These are phyloP conservation scores for Onygenales sp. DNA, from an alignment of 2,329 filamentous ascomycete genomes.

Conservation along the genomic window DNA sequence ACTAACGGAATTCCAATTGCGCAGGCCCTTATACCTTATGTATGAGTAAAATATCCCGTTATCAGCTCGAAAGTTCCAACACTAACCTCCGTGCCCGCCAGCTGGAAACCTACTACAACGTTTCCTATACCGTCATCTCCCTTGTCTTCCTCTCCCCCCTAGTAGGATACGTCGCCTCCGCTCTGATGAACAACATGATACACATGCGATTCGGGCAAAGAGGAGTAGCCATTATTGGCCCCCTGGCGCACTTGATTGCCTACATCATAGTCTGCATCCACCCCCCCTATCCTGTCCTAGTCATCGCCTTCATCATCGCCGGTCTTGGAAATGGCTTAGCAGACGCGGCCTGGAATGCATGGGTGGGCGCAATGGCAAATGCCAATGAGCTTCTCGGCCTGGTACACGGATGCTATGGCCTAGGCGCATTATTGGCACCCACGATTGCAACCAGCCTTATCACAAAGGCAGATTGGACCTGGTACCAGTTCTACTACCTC, in stretches of 20 bases:
- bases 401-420: conserved; percentile 59
- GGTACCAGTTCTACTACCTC: conserved; percentile 67
- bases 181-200: conserved; percentile 34
- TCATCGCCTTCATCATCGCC: conserved; percentile 54
- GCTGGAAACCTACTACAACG: conserved; percentile 36
- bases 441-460: conserved; percentile 64
- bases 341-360: conserved; percentile 46
- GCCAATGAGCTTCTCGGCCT: conserved; percentile 64
- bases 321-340: conserved; percentile 61
- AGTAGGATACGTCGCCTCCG: conserved; percentile 36
- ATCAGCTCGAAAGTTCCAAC: not conserved
- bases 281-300: conserved; percentile 58
- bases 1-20: not conserved
- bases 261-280: conserved; percentile 58
- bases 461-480: conserved; percentile 49
- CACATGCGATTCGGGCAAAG: conserved; percentile 50
- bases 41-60: conserved; percentile 18
- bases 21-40: conserved; percentile 41
- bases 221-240: conserved; percentile 59
- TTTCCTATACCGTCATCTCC: conserved; percentile 37
- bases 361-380: conserved; percentile 59
- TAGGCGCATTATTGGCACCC: conserved; percentile 60
- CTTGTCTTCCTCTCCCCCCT: conserved; percentile 40
- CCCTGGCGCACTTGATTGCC: conserved; percentile 52
- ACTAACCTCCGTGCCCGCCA: conserved; percentile 18